These are phyloP conservation scores for Vanilla planifolia DNA, from an alignment of 106 monocot genomes.

Conservation along the genomic window DNA sequence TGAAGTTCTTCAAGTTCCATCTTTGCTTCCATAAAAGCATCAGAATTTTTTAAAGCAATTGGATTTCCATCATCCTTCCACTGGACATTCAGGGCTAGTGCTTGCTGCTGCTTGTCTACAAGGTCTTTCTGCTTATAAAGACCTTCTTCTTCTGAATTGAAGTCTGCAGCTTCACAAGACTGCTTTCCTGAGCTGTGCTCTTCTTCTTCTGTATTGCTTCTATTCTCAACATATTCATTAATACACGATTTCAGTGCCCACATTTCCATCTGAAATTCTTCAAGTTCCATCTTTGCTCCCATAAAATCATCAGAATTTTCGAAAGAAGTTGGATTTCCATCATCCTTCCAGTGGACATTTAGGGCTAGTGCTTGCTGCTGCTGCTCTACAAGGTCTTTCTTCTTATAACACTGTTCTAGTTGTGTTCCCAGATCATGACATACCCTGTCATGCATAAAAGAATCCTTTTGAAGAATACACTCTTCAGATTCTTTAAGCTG, in stretches of 20 bases:
- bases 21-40: constrained; percentile 32
- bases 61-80: constrained; percentile 23
- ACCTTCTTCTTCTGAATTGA: too few species aligned
- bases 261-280: constrained; percentile 29
- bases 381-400: constrained; percentile 12
- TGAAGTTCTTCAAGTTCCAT: constrained; percentile 30
- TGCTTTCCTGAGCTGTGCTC: constrained; percentile 6
- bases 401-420: constrained; percentile 26
- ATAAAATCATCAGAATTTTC: constrained; percentile 19
- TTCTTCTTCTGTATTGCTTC: background rate
- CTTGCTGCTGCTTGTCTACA: constrained; percentile 18
- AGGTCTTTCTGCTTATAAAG: constrained; percentile 16
- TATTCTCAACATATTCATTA: constrained; percentile 11
- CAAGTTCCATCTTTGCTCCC: constrained; percentile 26
- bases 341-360: constrained; percentile 23
- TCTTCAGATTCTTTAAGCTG: constrained; percentile 25
- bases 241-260: constrained; percentile 19
- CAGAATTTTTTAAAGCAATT: constrained; percentile 7
- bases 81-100: constrained; percentile 7
- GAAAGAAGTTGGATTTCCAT: constrained; percentile 13
- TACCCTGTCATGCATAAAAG: constrained; percentile 26
- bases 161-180: constrained; percentile 11
- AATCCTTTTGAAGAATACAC: constrained; percentile 32
- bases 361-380: constrained; percentile 13
- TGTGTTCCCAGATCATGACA: constrained; percentile 24